Conservation (phyloP, 2,329 filamentous ascomycete species). For the Neurospora sp. region DNA sequence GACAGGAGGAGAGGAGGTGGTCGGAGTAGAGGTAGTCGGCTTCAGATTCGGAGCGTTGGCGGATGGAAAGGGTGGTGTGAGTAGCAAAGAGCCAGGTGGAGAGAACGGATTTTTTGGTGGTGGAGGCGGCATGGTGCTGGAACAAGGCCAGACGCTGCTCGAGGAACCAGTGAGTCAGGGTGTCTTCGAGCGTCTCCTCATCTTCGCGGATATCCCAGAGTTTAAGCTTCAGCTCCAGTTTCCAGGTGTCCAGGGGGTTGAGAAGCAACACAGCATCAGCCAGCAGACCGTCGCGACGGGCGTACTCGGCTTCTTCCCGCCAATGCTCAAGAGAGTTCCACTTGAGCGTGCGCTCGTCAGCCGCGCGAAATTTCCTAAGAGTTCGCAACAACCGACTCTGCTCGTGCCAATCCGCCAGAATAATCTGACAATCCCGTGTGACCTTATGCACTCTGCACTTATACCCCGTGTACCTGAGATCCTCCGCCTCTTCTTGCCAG, state of each 20-base stretch:
- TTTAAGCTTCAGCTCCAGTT: conserved; percentile 18
- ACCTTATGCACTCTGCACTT: conserved; percentile 9
- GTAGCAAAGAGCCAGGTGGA: conserved; percentile 5
- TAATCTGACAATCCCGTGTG: conserved; percentile 8
- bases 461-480: conserved; percentile 10
- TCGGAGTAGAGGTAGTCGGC: conserved; percentile 10
- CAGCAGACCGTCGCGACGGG: conserved; percentile 3
- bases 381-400: conserved; percentile 13
- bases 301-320: not conserved
- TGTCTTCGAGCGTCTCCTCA: conserved; percentile 9
- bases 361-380: conserved; percentile 10
- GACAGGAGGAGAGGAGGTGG: conserved; percentile 8
- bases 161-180: conserved; percentile 20
- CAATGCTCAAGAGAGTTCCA: not conserved
- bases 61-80: conserved; percentile 2
- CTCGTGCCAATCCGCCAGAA: conserved; percentile 16
- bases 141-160: conserved; percentile 20
- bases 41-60: conserved; percentile 8
- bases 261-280: conserved; percentile 14
- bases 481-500: conserved; percentile 16
- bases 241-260: conserved; percentile 19
- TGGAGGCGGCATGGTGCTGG: conserved; percentile 15
- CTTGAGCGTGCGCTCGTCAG: conserved; percentile 3
- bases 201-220: conserved; percentile 11
- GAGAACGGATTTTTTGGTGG: conserved; percentile 9